A percentile compares a stretch with the other conserved stretches of the same genome.
Conservation (phyloP, 352 stramenopile genomes). For the Globisporangium emineosum region DNA sequence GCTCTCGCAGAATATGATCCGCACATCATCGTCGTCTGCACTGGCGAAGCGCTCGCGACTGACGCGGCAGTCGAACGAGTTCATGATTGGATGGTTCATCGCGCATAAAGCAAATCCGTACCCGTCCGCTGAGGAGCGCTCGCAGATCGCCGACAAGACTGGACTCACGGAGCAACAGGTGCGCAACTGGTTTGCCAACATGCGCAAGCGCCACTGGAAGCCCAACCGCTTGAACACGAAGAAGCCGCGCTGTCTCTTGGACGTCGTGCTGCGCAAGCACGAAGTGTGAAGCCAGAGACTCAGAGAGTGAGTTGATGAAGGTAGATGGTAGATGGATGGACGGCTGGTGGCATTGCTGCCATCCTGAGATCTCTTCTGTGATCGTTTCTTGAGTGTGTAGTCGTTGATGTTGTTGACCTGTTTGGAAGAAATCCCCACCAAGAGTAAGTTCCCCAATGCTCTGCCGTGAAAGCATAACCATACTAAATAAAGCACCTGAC, state of each 20-base stretch:
- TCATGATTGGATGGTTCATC: constrained; percentile 84
- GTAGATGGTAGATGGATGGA: not conserved
- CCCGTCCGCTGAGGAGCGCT: constrained; percentile 57
- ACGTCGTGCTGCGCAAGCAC: constrained; percentile 71
- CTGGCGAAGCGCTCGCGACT: constrained; percentile 52
- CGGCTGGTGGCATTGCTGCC: not conserved
- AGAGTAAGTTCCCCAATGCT: not conserved
- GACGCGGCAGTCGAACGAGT: constrained; percentile 76
- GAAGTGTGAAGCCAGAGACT: constrained; percentile 23
- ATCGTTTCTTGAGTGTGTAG: not conserved
- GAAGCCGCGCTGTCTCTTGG: constrained; percentile 75
- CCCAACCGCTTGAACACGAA: constrained; percentile 61
- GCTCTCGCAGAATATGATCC: constrained; percentile 33
- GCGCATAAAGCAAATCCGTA: constrained; percentile 86
- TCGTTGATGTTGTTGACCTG: constrained; percentile 2
- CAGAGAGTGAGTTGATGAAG: not conserved
- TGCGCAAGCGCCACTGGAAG: constrained; percentile 88
- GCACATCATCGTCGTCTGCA: not conserved
- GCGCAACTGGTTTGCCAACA: constrained; percentile 89
- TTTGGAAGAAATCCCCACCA: not conserved
- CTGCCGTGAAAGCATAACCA: not conserved
- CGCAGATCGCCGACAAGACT: constrained; percentile 64
- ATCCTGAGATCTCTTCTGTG: not conserved
- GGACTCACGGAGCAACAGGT: constrained; percentile 79
- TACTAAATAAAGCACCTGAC: not conserved